Evolutionary conservation across 164 flowering plant species (phyloP).

Genomic region (Brasenia schreberi): DNA sequence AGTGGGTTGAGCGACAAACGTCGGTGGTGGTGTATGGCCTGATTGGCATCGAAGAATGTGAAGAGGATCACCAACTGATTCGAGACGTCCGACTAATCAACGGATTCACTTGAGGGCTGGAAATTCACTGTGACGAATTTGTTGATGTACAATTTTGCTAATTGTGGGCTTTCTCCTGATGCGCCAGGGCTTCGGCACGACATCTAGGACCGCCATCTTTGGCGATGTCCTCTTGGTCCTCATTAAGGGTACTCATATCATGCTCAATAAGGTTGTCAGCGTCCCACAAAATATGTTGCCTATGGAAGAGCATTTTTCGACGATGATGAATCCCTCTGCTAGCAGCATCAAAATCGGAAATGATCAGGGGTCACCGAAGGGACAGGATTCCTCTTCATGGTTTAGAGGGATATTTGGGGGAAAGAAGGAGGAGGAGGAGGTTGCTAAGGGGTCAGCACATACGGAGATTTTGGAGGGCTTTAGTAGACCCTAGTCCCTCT

Average conservation of each 20-base stretch:
- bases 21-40: no score
- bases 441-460: slow-evolving; percentile 19
- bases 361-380: not conserved
- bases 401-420: slow-evolving; percentile 59
- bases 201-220: slow-evolving; percentile 45
- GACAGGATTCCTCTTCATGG: slow-evolving; percentile 38
- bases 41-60: no score
- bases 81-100: no score
- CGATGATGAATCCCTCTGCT: slow-evolving; percentile 18
- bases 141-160: no score
- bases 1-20: no score
- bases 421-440: slow-evolving; percentile 25
- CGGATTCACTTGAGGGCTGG: no score
- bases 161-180: slow-evolving; percentile 69
- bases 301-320: slow-evolving; percentile 38
- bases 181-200: slow-evolving; percentile 57
- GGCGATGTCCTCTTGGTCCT: slow-evolving; percentile 74
- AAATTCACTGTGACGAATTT: no score
- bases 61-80: no score
- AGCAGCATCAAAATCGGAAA: not conserved
- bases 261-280: slow-evolving; percentile 38
- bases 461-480: slow-evolving; percentile 66
- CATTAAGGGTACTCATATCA: slow-evolving; percentile 80
- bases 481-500: slow-evolving; percentile 36
- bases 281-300: slow-evolving; percentile 26